These are phyloP conservation scores for Fusarium newnesense DNA, from an alignment of 2,329 filamentous ascomycete genomes.

Conservation along the genomic window DNA sequence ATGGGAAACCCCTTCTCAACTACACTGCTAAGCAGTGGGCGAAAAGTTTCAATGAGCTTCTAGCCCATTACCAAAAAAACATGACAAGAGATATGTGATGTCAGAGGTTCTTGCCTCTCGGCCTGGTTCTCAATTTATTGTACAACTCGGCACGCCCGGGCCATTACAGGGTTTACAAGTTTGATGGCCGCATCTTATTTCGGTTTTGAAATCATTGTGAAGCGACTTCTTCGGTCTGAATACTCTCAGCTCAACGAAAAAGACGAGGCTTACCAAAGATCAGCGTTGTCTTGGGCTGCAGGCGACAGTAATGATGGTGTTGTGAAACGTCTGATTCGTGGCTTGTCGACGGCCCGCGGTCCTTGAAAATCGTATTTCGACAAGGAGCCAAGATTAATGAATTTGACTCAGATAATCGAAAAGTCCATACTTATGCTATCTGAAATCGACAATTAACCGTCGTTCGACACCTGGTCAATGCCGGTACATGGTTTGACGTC, in stretches of 20 bases:
- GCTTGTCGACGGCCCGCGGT: not conserved
- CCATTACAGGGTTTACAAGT: rapidly evolving
- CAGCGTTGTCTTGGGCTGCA: not conserved
- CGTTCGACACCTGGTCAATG: not conserved
- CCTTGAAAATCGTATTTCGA: not conserved
- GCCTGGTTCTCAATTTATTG: not conserved
- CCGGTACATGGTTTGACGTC: not conserved
- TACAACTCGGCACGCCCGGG: not conserved
- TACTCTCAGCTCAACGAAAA: not conserved
- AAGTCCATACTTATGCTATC: not conserved
- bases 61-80: not conserved
- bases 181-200: not conserved
- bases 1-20: not conserved
- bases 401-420: not conserved
- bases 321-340: not conserved
- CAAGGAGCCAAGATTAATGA: not conserved
- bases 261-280: not conserved
- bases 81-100: not conserved
- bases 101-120: not conserved
- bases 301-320: not conserved
- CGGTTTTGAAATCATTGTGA: not conserved
- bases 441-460: not conserved
- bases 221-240: rapidly evolving
- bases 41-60: rapidly evolving
- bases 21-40: not conserved